Evolutionary conservation across 2,329 filamentous ascomycete genomes (phyloP), one percentile per base, ranked within the genome.

Genomic region (Parascedosporium putredinis): DNA sequence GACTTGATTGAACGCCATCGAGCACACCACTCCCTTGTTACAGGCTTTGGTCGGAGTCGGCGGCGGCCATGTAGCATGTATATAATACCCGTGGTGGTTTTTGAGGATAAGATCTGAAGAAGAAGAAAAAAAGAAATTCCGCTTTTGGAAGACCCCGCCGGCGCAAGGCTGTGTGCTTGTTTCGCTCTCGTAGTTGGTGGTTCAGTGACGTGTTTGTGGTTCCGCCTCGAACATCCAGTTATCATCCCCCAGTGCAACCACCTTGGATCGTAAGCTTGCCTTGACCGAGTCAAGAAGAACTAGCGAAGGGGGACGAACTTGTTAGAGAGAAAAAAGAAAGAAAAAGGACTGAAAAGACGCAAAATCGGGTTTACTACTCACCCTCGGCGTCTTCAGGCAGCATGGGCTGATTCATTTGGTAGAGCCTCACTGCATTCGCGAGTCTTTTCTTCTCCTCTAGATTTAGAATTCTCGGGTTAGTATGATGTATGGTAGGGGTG

Each of bases 181-280:
- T 7, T 47, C 18, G 45, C 25, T 3, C 18, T 22, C 34, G 27
- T 23, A 12, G 40, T 45, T 42, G 3, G n/a, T 12, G 2, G n/a
- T 27, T 50, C 48, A 50, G 20, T 44, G 48, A 29, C 42, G 48
- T 36, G 29, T 4, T 12, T 36, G 40, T n/a, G 48, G 29, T n/a
- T 44, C 40, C 73, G 78, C 71, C 63, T 90, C 87, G 66, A 86
- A 95, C 83, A 95, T 94, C 89, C 89, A 95, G 58, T 83, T 86
- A 60, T 95, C 89, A 47, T 93, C 86, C 20, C 86, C 77, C 46
- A 95, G 67, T 12, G 83, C 80, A 14, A 79, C 76, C 2, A 89
- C 84, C 62, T 88, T 88, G 52, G 79, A 79, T 56, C 79, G 74
- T 50, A 94, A 69, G 62, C 83, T 89, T 29, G 80, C 76, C 55